phyloP scores from a whole-genome alignment of 2,329 filamentous ascomycete genomes.

The Ophiostoma triangulosporum region DNA sequence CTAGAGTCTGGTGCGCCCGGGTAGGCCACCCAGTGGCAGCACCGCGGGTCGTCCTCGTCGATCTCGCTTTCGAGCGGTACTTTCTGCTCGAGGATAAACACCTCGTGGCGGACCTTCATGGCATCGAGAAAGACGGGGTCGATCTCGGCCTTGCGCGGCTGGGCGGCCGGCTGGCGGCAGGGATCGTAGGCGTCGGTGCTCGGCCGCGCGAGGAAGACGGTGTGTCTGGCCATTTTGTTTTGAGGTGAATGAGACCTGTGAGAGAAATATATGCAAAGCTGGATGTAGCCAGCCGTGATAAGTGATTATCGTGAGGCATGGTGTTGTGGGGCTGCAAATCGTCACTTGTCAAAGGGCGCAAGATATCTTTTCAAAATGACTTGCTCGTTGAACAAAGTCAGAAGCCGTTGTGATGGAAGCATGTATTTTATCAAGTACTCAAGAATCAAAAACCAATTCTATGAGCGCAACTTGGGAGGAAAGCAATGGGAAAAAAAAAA shows the following conservation, averaged over 20 bases:
- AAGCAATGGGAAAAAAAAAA: too few species aligned
- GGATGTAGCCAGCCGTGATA: too few species aligned
- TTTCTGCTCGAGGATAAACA: conserved; percentile 48
- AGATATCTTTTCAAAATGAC: not conserved
- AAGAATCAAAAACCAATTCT: too few species aligned
- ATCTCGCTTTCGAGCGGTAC: conserved; percentile 55
- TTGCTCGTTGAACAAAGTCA: too few species aligned
- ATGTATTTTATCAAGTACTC: too few species aligned
- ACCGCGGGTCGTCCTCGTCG: conserved; percentile 65
- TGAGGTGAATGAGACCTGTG: not conserved
- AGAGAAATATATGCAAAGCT: too few species aligned
- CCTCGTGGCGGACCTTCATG: conserved; percentile 46
- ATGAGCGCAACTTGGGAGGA: too few species aligned
- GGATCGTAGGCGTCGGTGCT: conserved; percentile 24
- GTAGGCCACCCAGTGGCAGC: conserved; percentile 84
- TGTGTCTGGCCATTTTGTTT: not conserved
- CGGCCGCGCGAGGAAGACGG: conserved; percentile 4
- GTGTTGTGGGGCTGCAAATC: not conserved
- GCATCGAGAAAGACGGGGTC: conserved; percentile 47
- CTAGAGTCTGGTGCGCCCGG: conserved; percentile 24
- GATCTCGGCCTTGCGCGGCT: conserved; percentile 30
- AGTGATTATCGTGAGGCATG: too few species aligned
- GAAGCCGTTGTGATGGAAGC: too few species aligned
- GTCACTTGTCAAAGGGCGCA: not conserved
- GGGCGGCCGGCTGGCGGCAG: conserved; percentile 19